phyloP scores from a whole-genome alignment of 2,329 filamentous ascomycete genomes.

The Apiospora pterosperma region DNA sequence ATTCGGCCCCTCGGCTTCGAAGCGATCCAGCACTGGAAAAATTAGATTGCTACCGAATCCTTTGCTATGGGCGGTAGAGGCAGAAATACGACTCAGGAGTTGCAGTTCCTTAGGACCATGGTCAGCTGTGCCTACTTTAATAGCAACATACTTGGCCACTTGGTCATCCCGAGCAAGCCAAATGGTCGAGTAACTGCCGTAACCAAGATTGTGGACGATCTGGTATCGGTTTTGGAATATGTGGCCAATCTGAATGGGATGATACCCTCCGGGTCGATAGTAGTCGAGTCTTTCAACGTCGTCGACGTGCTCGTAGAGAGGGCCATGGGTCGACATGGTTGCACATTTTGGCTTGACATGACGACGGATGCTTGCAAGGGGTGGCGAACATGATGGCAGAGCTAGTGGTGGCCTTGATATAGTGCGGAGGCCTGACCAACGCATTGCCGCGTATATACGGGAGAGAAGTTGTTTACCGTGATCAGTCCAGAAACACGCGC shows the following conservation, averaged over 20 bases:
- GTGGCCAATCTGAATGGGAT: constrained; percentile 35
- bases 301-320: neutral
- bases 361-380: neutral
- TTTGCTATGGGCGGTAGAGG: constrained; percentile 5
- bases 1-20: constrained; percentile 23
- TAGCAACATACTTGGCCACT: constrained; percentile 23
- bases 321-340: neutral
- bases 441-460: neutral
- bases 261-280: constrained; percentile 34
- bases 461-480: neutral
- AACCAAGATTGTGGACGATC: constrained; percentile 23
- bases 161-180: constrained; percentile 30
- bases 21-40: constrained; percentile 19
- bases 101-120: constrained; percentile 16
- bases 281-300: neutral
- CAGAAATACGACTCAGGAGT: constrained; percentile 15
- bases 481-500: neutral
- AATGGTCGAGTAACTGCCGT: constrained; percentile 28
- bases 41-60: constrained; percentile 11
- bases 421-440: neutral
- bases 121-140: constrained; percentile 30
- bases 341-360: neutral
- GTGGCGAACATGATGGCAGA: neutral
- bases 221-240: constrained; percentile 25
- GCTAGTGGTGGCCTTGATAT: neutral